Evolutionary conservation across 441 rosid genomes (phyloP).

Genomic region (Eutrema salsugineum): DNA sequence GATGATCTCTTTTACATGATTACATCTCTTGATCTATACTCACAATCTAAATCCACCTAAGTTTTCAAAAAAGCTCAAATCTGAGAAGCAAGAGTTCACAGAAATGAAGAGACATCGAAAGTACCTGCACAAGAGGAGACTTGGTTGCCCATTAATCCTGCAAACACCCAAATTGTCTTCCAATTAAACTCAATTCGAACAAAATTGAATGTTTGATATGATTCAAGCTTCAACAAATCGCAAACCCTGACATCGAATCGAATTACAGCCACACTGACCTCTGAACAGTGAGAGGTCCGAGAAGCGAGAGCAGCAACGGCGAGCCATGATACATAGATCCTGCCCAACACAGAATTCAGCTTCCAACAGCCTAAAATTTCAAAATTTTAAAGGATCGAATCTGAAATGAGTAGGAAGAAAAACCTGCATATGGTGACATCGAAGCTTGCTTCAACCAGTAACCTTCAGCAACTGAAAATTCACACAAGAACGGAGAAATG

Average conservation of each 20-base stretch:
- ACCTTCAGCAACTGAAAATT: conserved; percentile 54
- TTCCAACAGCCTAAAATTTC: neutral
- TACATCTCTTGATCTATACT: neutral
- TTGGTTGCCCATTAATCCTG: conserved; percentile 84
- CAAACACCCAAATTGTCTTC: conserved; percentile 18
- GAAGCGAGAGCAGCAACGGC: conserved; percentile 70
- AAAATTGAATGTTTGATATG: neutral
- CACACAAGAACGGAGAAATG: neutral
- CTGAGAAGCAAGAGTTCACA: neutral
- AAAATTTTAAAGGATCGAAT: neutral
- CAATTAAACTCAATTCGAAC: neutral
- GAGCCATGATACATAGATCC: conserved; percentile 99
- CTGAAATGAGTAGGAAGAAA: neutral
- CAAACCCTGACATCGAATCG: neutral
- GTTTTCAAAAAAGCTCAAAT: neutral
- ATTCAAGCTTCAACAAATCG: neutral
- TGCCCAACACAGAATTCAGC: conserved; percentile 24
- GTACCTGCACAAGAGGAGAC: conserved; percentile 77
- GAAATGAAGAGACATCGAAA: neutral
- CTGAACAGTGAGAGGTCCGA: conserved; percentile 79
- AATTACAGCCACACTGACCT: conserved; percentile 40
- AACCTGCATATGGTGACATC: conserved; percentile 64
- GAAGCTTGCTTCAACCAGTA: conserved; percentile 64
- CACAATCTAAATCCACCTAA: neutral
- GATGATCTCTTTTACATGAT: neutral